Percentiles rank a stretch among this genome's conserved stretches.
Conservation (phyloP, 306 rosid genomes). For the Inga laurina region DNA sequence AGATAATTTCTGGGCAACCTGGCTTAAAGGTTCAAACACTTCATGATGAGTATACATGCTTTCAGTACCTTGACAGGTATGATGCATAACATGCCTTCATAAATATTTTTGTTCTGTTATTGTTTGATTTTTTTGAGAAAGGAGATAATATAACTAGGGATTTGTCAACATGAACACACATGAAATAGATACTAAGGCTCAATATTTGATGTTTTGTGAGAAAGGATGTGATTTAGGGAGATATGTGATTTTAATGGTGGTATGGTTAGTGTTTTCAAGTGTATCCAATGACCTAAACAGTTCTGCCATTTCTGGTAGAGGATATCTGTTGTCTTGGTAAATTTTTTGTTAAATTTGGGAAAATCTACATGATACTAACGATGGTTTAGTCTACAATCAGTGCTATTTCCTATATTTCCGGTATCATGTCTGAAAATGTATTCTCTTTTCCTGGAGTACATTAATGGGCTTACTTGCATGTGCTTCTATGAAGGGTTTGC, state of each 20-base stretch:
- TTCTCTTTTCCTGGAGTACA: conserved; percentile 10
- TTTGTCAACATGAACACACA: background rate
- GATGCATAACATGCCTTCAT: conserved; percentile 26
- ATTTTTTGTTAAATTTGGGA: background rate
- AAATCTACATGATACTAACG: background rate
- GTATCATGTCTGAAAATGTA: background rate
- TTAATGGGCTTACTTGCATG: background rate
- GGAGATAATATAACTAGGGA: background rate
- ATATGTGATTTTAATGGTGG: conserved; percentile 23
- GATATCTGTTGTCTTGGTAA: background rate
- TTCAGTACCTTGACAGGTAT: conserved; percentile 84
- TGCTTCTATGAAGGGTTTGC: conserved; percentile 2
- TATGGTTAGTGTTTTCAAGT: background rate
- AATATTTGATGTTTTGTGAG: conserved; percentile 9
- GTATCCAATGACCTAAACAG: background rate
- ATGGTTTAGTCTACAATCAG: background rate
- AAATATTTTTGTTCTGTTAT: background rate
- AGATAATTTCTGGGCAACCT: conserved; percentile 81
- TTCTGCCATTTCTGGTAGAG: background rate
- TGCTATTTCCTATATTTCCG: background rate
- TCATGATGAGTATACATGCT: conserved; percentile 89
- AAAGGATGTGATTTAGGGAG: background rate
- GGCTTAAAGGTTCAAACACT: conserved; percentile 73
- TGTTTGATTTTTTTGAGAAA: background rate
- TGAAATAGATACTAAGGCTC: background rate